Base-by-base conservation (phyloP, 441 rosid genomes). In the Gossypium schwendimanii region DNA sequence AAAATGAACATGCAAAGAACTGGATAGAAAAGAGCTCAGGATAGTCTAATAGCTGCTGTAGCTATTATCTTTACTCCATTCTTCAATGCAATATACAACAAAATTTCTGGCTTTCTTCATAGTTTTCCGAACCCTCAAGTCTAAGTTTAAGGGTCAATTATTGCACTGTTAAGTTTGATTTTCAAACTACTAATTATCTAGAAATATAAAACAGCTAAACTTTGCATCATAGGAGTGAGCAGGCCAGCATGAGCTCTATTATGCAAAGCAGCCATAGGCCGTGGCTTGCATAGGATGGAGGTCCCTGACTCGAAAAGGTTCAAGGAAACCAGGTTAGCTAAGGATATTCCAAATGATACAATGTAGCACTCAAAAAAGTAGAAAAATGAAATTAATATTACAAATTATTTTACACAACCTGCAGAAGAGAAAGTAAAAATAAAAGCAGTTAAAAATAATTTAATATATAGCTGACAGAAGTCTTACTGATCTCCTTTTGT, bases 401-500 rank as follows among this genome's bases (percentile, higher is more conserved):
- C 70, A 45, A 44, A 12, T 20, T 24, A 33, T 1, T 23, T 21
- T 45, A 45, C 55, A 12, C 11, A 15, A 21, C 10, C 6, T 9
- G n/a, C 23, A 50, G 23, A 23, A 26, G 26, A 49, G 2, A 23
- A 26, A n/a, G 6, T 17, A 31, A 33, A 18, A 14, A n/a, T 11
- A 72, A 80, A 0, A 44, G 6, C 6, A 54, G 62, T 36, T 66
- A 33, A 52, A 71, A 71, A 61, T n/a, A 18, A 36, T 41, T 55
- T 52, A 45, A 24, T 2, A 18, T 33, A 2, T 58, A 31, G 53
- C 59, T 62, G 73, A 79, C 44, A 70, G 76, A 10, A 4, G 52
- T 76, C 87, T 81, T 81, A 94, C 99, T 88, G 75, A 77, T 94
- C 96, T 75, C 90, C 92, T 77, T 87, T 87, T 8, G 92, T 83